These are phyloP conservation scores for Pseudogymnoascus verrucosus DNA, from an alignment of 2,329 filamentous ascomycete genomes.

Conservation along the genomic window DNA sequence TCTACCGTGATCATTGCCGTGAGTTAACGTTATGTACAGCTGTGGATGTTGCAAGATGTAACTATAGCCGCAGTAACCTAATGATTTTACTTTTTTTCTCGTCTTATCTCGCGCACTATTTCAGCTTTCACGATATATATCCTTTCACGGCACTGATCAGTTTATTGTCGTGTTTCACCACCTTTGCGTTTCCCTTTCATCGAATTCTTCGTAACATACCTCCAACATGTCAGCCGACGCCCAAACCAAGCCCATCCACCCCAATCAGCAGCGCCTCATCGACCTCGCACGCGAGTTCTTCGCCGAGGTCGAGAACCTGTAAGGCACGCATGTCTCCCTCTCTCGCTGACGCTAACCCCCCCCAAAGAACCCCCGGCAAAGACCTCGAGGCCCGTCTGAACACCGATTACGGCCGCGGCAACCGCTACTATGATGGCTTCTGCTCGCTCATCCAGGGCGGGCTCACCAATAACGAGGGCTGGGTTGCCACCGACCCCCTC, in stretches of 20 bases:
- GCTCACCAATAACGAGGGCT: conserved; percentile 32
- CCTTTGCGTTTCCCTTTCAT: not conserved
- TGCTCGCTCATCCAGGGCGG: conserved; percentile 32
- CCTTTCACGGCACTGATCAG: not conserved
- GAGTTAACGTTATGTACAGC: not conserved
- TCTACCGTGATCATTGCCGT: not conserved
- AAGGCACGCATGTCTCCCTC: conserved; percentile 9
- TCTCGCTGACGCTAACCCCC: not conserved
- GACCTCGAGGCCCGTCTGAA: conserved; percentile 38
- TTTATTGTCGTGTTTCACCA: not conserved
- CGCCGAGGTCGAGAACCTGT: conserved; percentile 26
- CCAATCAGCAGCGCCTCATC: conserved; percentile 14
- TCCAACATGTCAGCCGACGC: not conserved
- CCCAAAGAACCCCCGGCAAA: conserved; percentile 35
- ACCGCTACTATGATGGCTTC: conserved; percentile 35
- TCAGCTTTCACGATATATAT: not conserved
- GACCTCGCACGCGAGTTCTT: conserved; percentile 21
- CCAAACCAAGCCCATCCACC: not conserved
- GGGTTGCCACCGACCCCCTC: conserved; percentile 37
- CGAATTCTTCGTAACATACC: not conserved
- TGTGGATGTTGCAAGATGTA: not conserved
- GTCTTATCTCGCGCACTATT: not conserved
- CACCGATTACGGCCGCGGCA: conserved; percentile 36
- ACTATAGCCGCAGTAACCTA: not conserved
- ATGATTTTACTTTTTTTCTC: not conserved